Evolutionary conservation across 1,139 yeast genomes (phyloP), one percentile per base, ranked within the genome.

Genomic region (Hyphopichia wangnamkhiaoensis): DNA sequence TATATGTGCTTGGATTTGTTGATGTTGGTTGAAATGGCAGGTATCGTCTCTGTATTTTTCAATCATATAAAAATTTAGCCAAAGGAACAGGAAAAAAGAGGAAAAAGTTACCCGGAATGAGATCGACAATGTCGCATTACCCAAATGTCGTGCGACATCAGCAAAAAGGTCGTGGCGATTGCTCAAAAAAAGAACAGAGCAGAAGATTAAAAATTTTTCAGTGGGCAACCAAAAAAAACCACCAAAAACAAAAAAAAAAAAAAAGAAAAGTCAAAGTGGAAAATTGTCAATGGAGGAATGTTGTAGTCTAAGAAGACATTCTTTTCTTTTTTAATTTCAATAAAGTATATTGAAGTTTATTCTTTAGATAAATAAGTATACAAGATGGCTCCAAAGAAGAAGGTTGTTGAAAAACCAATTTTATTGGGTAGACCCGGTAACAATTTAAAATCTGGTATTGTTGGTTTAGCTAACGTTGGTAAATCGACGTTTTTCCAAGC

Each of bases 351-450:
- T 12, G 5, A 25, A n/a, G n/a, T n/a, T n/a, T n/a, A n/a, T n/a
- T 25, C 8, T 12, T 12, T 25, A 12, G 13, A 25, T 5, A 25
- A 5, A 21, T 14, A 32, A 34, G 24, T 24, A 28, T n/a, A n/a
- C n/a, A 52, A 41, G 19, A 90, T 90, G 97, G 95, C 96, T 61
- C 96, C 96, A 79, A 89, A 89, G 82, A 88, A 89, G 79, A 85
- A 82, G 71, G 76, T 46, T 45, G 89, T 81, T 68, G 96, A 90
- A 67, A 86, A 88, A 68, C 94, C 93, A 65, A 74, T 91, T 58
- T 75, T 90, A 49, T 79, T 93, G 56, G 99, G 99, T 53, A 88
- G 98, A 74, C 99, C 99, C 63, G 98, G 97, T 65, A 91, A 91
- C 71, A 91, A 90, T 69, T 78, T 91, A 65, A 91, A 90, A 67